Evolutionary conservation across 768 basidiomycete genomes (phyloP), one percentile per base, ranked within the genome.

Genomic region (Rhizopogon roseolus): DNA sequence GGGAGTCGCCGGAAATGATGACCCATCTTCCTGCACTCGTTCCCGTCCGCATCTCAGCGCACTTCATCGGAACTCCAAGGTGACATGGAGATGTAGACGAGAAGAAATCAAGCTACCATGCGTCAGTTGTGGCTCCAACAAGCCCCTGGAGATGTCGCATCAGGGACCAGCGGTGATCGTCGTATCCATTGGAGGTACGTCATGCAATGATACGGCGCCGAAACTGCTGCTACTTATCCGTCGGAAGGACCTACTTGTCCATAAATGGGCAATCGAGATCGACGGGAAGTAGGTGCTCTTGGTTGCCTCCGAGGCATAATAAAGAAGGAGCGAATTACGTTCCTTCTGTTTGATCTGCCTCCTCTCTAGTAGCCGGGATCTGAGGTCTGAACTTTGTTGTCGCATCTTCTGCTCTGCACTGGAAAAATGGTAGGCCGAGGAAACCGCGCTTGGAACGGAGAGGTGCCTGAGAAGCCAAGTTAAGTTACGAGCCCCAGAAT

Each of bases 61-160:
- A 22, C 22, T 3, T 22, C 22, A 3, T n/a, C n/a, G n/a, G n/a
- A n/a, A n/a, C n/a, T n/a, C n/a, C 22, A 13, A 68, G 65, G 65
- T 8, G 66, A 65, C 1, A n/a, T 0, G 67, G 66, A 25, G 49
- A 39, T 7, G 57, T 58, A 2, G 64, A 60, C 9, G 68, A 60
- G 38, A 68, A 70, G 41, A 56, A 34, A 8, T 54, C 66, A 22
- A 22, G 2, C 2, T 22, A 22, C 22, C 1, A 22, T 22, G 22
- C 22, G 22, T 22, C 9, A 55, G 54, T 41, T 2, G 55, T 51
- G 8, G 54, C 50, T 17, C 58, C 49, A 49, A 70, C 59, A 10
- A 70, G 22, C 45, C 22, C 66, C 49, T 50, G 69, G 55, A 22
- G 67, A 70, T 11, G 34, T 36, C 16, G 49, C 50, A 11, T 29